Evolutionary conservation across 225 moss, liverwort and hornwort genomes (phyloP).

Genomic region (Asterella californica): DNA sequence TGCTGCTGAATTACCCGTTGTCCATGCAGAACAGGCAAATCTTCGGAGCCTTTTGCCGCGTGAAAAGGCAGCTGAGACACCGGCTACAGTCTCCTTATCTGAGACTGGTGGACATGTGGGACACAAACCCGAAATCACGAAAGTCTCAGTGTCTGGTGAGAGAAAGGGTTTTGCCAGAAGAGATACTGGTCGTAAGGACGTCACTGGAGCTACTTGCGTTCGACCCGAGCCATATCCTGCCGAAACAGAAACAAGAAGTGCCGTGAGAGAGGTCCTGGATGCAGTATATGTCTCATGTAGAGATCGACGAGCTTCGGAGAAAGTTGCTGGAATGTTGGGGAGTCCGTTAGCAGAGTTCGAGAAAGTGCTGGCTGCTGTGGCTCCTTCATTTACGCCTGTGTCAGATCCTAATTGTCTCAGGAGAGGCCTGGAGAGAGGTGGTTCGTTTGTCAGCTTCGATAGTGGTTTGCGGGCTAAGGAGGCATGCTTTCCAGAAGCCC

Average conservation of each 20-base stretch:
- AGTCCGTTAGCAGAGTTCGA: conserved; percentile 51
- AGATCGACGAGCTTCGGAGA: conserved; percentile 38
- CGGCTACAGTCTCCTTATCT: background rate
- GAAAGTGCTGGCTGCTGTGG: conserved; percentile 42
- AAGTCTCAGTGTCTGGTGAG: conserved; percentile 16
- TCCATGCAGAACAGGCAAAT: conserved; percentile 33
- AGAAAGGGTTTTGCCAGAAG: background rate
- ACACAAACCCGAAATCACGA: conserved; percentile 9
- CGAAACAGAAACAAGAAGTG: conserved; percentile 24
- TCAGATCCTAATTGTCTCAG: background rate
- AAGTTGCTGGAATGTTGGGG: conserved; percentile 28
- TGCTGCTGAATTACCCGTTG: conserved; percentile 6
- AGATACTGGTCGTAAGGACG: conserved; percentile 14
- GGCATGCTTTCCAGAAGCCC: background rate
- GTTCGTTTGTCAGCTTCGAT: background rate
- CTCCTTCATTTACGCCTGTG: conserved; percentile 30
- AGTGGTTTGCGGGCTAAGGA: background rate
- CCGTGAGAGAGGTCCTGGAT: conserved; percentile 28
- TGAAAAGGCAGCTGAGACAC: conserved; percentile 23
- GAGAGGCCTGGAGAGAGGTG: conserved; percentile 8
- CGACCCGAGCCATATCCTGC: conserved; percentile 29
- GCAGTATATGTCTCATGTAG: conserved; percentile 39
- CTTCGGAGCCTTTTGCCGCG: conserved; percentile 41
- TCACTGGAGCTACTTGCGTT: background rate
- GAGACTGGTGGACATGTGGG: background rate